phyloP scores from a whole-genome alignment of 495 filamentous ascomycete species.

The Massariosphaeria phaeospora region DNA sequence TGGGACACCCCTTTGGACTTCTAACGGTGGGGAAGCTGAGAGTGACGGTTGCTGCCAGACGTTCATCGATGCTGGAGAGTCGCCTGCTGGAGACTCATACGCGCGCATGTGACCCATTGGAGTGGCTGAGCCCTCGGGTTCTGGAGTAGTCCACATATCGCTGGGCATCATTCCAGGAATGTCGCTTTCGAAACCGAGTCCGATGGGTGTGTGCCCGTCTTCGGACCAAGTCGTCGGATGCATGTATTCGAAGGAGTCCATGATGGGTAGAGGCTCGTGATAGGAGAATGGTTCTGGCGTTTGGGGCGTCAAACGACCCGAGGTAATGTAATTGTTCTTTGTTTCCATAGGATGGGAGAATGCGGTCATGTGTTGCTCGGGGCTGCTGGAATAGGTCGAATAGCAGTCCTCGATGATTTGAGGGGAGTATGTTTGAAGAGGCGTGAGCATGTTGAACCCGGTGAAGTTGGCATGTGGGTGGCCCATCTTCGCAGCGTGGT shows the following conservation, averaged over 20 bases:
- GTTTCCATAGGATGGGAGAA: conserved; percentile 15
- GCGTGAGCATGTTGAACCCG: conserved; percentile 14
- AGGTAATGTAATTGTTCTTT: conserved; percentile 16
- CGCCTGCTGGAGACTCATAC: conserved; percentile 18
- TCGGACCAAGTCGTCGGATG: conserved; percentile 22
- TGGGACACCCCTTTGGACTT: conserved; percentile 22
- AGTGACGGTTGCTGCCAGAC: conserved; percentile 9
- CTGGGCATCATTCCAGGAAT: conserved; percentile 14
- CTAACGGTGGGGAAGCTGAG: conserved; percentile 19
- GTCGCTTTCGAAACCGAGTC: conserved; percentile 29
- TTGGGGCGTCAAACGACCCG: conserved; percentile 22
- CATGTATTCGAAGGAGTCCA: conserved; percentile 24
- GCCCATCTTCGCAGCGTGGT: conserved; percentile 18
- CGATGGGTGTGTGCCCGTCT: conserved; percentile 18
- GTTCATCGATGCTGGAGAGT: conserved; percentile 23
- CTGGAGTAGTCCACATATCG: conserved; percentile 21
- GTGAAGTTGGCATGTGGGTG: conserved; percentile 14
- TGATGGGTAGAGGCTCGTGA: conserved; percentile 13
- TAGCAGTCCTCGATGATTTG: conserved; percentile 29
- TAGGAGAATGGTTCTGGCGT: conserved; percentile 29
- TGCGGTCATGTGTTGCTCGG: conserved; percentile 15
- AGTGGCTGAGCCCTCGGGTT: conserved; percentile 3
- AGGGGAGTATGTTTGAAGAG: conserved; percentile 19
- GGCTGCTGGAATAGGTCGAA: conserved; percentile 25
- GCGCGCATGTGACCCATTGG: conserved; percentile 12